Evolutionary conservation across 805 yeast species (phyloP).

Genomic region (Lipomyces sp.): DNA sequence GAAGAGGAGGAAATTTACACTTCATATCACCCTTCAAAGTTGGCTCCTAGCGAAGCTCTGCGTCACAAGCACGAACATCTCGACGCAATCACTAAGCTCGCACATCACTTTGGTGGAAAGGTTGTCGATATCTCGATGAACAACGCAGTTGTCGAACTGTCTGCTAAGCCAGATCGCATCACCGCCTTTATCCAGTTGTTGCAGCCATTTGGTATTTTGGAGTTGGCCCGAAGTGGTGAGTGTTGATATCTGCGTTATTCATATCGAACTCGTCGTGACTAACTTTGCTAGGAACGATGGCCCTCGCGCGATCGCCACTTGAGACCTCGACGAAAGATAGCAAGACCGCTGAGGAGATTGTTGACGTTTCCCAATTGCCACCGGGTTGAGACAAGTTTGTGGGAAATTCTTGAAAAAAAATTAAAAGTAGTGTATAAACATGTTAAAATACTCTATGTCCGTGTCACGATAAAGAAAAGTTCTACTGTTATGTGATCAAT

Average conservation of each 20-base stretch:
- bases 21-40: constrained; percentile 80
- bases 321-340: constrained; percentile 58
- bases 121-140: constrained; percentile 90
- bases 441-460: neutral
- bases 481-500: neutral
- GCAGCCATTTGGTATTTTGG: constrained; percentile 95
- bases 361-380: constrained; percentile 88
- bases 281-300: constrained; percentile 67
- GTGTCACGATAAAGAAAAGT: neutral
- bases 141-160: constrained; percentile 88
- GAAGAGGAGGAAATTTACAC: constrained; percentile 16
- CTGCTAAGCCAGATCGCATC: constrained; percentile 91
- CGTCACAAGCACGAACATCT: constrained; percentile 92
- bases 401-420: neutral
- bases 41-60: constrained; percentile 88
- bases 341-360: constrained; percentile 65
- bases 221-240: constrained; percentile 89
- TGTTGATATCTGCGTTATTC: neutral
- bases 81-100: constrained; percentile 77
- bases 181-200: constrained; percentile 83
- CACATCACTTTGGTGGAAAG: constrained; percentile 88
- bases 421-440: neutral
- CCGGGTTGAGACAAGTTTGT: constrained; percentile 73
- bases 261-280: neutral
- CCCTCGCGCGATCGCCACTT: constrained; percentile 92